Base-by-base conservation (phyloP, 1,284 basidiomycete genomes). In the Taiwanofungus camphoratus region DNA sequence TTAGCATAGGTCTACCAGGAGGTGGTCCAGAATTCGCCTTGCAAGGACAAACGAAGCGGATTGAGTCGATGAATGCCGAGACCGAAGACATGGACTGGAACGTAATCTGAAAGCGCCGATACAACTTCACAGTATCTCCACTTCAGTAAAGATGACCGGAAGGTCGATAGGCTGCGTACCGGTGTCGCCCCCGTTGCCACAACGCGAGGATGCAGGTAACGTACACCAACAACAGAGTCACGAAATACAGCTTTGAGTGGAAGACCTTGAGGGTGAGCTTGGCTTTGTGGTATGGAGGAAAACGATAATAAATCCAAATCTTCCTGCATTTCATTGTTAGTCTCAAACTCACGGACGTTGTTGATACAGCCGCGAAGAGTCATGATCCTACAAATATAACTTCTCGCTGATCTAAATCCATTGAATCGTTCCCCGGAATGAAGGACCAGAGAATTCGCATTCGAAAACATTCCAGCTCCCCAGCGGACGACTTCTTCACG, bases 221-320 rank as follows among this genome's bases (percentile, higher is more conserved):
- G 77, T 43, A 89, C 74, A 7, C 86, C 85, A 27, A 87, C 79
- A 0, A 81, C 68, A 11, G 70, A 67, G 41, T 84, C 83, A 21
- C 83, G 76, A 56, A 83, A 86, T 4, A 87, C 82, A 5, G 82
- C 85, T 58, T 86, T 88, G 27, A 88, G 62, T 26, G 86, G 84
- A 37, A 82, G 69, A 15, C 76, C 69, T 54, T 80, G 73, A 19
- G 50, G 36, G 5, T 40, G 33, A 3, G 55, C 35, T 51, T 67
- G 60, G 15, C 64, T 54, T 32, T 53, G 44, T 16, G 57, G 54
- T 37, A 73, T 54, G 9, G 66, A 65, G 1, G 82, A 81, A 57
- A 85, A 83, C 2, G 75, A 69, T 18, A 86, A 61, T 12, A 88
- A 61, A 51, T 88, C 84, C 24, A 88, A 50, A 57, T 88, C 82